These are phyloP conservation scores for Leccinum rimulosum DNA, from an alignment of 768 basidiomycete species.

Conservation along the genomic window DNA sequence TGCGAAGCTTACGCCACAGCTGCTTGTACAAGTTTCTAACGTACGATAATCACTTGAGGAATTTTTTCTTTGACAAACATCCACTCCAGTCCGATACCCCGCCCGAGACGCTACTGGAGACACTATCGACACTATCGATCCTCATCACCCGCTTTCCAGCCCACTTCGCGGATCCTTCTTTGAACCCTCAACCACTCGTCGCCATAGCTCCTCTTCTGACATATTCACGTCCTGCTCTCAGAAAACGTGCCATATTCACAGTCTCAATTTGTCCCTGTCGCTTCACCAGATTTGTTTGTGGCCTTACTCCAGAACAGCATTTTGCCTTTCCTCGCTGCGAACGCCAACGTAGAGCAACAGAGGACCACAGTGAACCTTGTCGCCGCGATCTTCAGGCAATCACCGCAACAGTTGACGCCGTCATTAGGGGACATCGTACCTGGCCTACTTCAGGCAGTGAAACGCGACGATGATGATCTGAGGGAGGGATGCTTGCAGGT, in stretches of 20 bases:
- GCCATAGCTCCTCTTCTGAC: constrained; percentile 70
- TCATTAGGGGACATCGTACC: constrained; percentile 64
- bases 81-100: constrained; percentile 55
- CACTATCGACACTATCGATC: constrained; percentile 82
- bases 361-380: constrained; percentile 77
- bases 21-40: constrained; percentile 74
- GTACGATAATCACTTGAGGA: constrained; percentile 40
- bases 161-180: constrained; percentile 52
- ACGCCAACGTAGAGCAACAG: constrained; percentile 63
- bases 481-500: constrained; percentile 81
- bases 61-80: constrained; percentile 7
- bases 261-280: constrained; percentile 79
- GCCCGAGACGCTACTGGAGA: constrained; percentile 81
- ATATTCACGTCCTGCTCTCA: constrained; percentile 80
- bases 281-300: constrained; percentile 58
- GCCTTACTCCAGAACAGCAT: constrained; percentile 59
- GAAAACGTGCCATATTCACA: constrained; percentile 89
- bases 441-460: constrained; percentile 63
- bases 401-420: constrained; percentile 63
- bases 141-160: constrained; percentile 82
- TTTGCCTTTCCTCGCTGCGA: constrained; percentile 52
- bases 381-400: constrained; percentile 75
- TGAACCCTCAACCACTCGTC: constrained; percentile 57
- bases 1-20: constrained; percentile 78
- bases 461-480: constrained; percentile 80